phyloP scores from a whole-genome alignment of 2,329 filamentous ascomycete genomes.

The Calonectria henricotiae region DNA sequence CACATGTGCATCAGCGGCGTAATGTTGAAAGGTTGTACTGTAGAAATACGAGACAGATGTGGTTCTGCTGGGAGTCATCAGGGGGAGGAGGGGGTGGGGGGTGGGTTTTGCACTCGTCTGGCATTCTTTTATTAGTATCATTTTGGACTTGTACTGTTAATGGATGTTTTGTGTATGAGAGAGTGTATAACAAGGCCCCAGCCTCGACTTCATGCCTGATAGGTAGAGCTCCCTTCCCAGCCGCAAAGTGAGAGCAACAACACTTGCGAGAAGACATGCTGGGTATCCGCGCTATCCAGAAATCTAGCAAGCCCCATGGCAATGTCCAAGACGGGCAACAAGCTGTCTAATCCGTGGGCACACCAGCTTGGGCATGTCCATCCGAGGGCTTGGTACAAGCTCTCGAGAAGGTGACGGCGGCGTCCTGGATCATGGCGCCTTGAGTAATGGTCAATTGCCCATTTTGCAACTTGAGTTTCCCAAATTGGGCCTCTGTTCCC shows the following conservation, averaged over 20 bases:
- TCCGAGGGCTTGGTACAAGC: constrained; percentile 12
- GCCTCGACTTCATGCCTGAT: background rate
- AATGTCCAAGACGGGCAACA: background rate
- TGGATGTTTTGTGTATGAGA: too few relatives aligned
- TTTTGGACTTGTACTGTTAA: background rate
- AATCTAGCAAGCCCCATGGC: background rate
- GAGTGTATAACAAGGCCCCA: too few relatives aligned
- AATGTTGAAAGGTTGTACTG: background rate
- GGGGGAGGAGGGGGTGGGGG: too few relatives aligned
- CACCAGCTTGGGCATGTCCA: constrained; percentile 32
- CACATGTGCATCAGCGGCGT: constrained; percentile 65
- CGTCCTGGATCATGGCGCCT: constrained; percentile 15
- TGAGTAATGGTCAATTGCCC: constrained; percentile 15
- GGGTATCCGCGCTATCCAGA: background rate
- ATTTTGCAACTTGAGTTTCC: constrained; percentile 27
- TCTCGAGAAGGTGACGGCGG: constrained; percentile 20
- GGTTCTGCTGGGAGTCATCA: too few relatives aligned
- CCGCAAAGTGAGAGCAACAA: background rate
- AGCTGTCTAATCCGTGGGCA: constrained; percentile 3
- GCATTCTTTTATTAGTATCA: background rate
- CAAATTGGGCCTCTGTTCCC: constrained; percentile 2
- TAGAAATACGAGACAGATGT: constrained; percentile 15
- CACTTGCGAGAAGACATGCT: background rate
- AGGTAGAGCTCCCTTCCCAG: constrained; percentile 46
- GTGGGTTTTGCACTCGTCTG: background rate